Evolutionary conservation across 1,284 basidiomycete species (phyloP).

Genomic region (Naganishia sp.): DNA sequence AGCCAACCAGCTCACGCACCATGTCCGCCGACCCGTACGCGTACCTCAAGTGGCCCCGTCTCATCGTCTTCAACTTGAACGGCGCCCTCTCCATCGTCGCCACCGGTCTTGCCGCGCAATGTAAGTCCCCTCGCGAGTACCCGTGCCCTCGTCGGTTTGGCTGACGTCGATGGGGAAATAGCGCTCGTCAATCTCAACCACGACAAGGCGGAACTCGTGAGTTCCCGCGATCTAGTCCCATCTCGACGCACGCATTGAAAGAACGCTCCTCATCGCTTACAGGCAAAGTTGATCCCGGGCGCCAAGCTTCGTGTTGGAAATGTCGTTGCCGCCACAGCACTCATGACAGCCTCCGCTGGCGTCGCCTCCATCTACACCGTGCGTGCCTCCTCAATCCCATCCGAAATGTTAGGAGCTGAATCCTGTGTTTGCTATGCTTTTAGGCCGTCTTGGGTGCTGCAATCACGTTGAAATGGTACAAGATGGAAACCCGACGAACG

Average conservation of each 20-base stretch:
- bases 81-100: constrained; percentile 28
- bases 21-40: constrained; percentile 30
- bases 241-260: not conserved
- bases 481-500: constrained; percentile 27
- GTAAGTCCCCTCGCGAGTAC: not conserved
- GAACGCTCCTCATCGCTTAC: not conserved
- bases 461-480: constrained; percentile 27
- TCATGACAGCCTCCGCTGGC: constrained; percentile 23
- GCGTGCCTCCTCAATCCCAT: not conserved
- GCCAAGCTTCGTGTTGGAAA: constrained; percentile 23
- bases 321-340: constrained; percentile 24
- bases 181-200: constrained; percentile 27
- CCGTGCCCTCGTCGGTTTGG: not conserved
- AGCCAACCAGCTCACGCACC: not conserved
- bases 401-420: no score
- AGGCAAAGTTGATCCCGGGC: constrained; percentile 24
- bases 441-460: constrained; percentile 21
- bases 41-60: constrained; percentile 30
- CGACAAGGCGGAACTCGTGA: constrained; percentile 26
- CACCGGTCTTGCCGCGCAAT: constrained; percentile 26
- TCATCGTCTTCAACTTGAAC: constrained; percentile 31
- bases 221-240: not conserved
- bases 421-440: not conserved
- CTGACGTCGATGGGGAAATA: not conserved
- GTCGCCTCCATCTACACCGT: constrained; percentile 29